Evolutionary conservation across 2,329 filamentous ascomycete species (phyloP).

Genomic region (Phaeosphaeriaceae sp.): DNA sequence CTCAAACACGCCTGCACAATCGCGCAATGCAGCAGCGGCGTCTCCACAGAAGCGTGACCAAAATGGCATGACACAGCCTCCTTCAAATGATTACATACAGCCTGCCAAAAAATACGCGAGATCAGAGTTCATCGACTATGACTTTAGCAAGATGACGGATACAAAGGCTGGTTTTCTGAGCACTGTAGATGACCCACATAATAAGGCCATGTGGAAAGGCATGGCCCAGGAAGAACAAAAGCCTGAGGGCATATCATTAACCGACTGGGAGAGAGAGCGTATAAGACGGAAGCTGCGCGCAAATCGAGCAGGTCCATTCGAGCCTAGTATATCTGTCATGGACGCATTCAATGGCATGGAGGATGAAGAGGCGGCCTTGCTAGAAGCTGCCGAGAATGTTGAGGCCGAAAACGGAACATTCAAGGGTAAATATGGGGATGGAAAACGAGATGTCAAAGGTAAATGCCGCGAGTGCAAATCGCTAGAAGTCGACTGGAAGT

Average conservation of each 20-base stretch:
- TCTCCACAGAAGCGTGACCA: slow-evolving; percentile 45
- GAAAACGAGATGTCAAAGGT: slow-evolving; percentile 59
- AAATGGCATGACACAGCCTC: slow-evolving; percentile 44
- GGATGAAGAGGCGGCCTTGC: slow-evolving; percentile 31
- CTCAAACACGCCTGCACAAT: slow-evolving; percentile 60
- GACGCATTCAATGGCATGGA: slow-evolving; percentile 53
- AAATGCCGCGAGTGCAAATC: slow-evolving; percentile 83
- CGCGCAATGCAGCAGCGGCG: slow-evolving; percentile 68
- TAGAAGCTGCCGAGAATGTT: slow-evolving; percentile 52
- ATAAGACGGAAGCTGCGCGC: slow-evolving; percentile 74
- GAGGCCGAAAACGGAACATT: slow-evolving; percentile 35
- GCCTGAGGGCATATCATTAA: slow-evolving; percentile 85
- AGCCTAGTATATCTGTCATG: slow-evolving; percentile 83
- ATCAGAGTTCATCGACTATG: slow-evolving; percentile 83
- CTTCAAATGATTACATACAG: slow-evolving; percentile 63
- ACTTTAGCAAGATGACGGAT: slow-evolving; percentile 97
- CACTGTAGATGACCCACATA: slow-evolving; percentile 89
- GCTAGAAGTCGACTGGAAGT: slow-evolving; percentile 92
- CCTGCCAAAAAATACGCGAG: slow-evolving; percentile 89
- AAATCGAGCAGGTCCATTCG: slow-evolving; percentile 80
- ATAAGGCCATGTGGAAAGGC: slow-evolving; percentile 67
- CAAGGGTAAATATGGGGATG: slow-evolving; percentile 44
- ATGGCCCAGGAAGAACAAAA: slow-evolving; percentile 63
- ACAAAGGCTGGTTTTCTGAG: slow-evolving; percentile 95
- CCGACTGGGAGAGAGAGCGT: slow-evolving; percentile 89